Evolutionary conservation across 306 rosid species (phyloP).

Genomic region (Glycine latifolia): DNA sequence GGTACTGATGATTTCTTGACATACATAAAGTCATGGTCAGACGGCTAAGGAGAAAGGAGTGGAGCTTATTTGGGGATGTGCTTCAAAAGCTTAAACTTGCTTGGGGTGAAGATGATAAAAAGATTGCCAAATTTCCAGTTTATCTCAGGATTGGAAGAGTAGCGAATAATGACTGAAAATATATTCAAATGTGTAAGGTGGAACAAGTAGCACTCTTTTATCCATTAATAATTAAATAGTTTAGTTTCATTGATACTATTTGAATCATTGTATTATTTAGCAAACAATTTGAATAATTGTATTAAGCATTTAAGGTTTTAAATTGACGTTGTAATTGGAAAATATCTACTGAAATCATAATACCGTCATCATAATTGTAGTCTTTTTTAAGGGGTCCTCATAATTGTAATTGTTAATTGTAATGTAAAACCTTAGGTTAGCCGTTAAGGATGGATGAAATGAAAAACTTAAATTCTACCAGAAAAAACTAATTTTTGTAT

Average conservation of each 20-base stretch:
- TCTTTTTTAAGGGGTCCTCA: too few relatives aligned
- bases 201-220: not conserved
- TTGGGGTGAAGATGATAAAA: constrained; percentile 65
- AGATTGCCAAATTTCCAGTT: constrained; percentile 62
- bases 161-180: constrained; percentile 49
- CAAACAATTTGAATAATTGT: too few relatives aligned
- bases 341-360: not conserved
- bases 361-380: too few relatives aligned
- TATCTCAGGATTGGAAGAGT: constrained; percentile 72
- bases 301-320: not conserved
- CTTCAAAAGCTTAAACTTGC: constrained; percentile 56
- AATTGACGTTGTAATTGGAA: not conserved
- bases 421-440: not conserved
- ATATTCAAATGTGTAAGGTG: not conserved
- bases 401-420: not conserved
- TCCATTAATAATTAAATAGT: not conserved
- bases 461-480: too few relatives aligned
- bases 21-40: not conserved
- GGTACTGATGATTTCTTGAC: too few relatives aligned
- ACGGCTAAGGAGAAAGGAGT: constrained; percentile 70
- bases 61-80: constrained; percentile 64
- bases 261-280: not conserved
- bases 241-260: not conserved
- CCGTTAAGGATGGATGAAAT: too few relatives aligned
- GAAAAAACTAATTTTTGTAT: too few relatives aligned